Evolutionary conservation across 2,329 filamentous ascomycete genomes (phyloP), one percentile per base, ranked within the genome.

Genomic region (Aspergillus sp.): DNA sequence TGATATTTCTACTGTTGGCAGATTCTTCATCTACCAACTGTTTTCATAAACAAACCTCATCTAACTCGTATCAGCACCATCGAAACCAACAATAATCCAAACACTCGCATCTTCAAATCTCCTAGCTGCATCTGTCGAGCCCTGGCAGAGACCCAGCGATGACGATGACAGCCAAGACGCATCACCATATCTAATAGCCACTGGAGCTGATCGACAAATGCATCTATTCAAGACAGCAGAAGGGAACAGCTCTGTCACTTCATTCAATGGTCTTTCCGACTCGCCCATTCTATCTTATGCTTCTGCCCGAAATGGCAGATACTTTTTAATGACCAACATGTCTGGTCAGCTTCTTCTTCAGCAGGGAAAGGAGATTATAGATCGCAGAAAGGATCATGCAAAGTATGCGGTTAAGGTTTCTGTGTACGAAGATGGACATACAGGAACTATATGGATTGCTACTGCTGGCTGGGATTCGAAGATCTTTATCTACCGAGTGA

Each of bases 391-490:
- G 44, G 79, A 83, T 49, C 79, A 83, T 52, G 57, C 63, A 19
- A 83, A 82, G 53, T 83, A 81, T 58, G 68, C 75, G 6, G 76
- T 83, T 42, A 76, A 77, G 49, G 63, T 79, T 3, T 62, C 70
- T 27, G 60, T 60, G 2, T 62, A 62, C 45, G 57, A 66, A 39
- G 59, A 67, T n/a, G 52, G 63, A 4, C 44, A 47, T 26, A 53
- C 53, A 13, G 43, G 42, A 10, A 45, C 45, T 11, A 47, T 62
- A 44, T 70, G 71, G 60, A 51, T 81, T 42, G 79, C 78, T 5
- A 83, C 76, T 9, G 80, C 79, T 4, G 79, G 78, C 19, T 83
- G 80, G 80, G 80, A 83, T 55, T 65, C 71, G 27, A 80, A 74
- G 50, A 62, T 83, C 30, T 59, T 73, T 40, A 54, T 83, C 35